These are phyloP conservation scores for Globisporangium sylvaticum DNA, from an alignment of 352 stramenopile species.

Conservation along the genomic window DNA sequence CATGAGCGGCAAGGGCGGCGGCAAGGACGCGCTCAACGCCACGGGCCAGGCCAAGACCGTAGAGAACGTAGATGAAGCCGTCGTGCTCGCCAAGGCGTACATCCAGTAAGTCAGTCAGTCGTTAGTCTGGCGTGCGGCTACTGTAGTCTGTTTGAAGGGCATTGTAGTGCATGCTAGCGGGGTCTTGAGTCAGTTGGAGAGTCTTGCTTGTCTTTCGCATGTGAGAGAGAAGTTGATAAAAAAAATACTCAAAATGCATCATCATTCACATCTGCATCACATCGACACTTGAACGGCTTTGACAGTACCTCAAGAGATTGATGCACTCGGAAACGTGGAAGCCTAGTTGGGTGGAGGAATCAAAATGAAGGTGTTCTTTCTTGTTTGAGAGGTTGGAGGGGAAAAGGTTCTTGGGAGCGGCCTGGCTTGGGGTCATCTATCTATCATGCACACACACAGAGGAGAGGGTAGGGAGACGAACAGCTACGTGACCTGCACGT, in stretches of 20 bases:
- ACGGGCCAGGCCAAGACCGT: conserved; percentile 79
- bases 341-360: not conserved
- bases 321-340: too few species aligned
- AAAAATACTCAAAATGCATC: not conserved
- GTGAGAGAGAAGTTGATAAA: not conserved
- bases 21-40: conserved; percentile 84
- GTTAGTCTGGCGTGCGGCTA: too few species aligned
- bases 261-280: not conserved
- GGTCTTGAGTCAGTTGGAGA: not conserved
- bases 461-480: not conserved
- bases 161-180: not conserved
- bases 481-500: conserved; percentile 39
- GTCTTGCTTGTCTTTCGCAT: not conserved
- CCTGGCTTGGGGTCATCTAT: not conserved
- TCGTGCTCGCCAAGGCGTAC: conserved; percentile 63
- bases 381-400: not conserved
- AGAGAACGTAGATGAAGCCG: conserved; percentile 63
- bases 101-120: conserved; percentile 34
- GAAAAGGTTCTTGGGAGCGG: not conserved
- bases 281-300: not conserved
- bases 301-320: too few species aligned
- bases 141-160: not conserved
- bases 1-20: conserved; percentile 94
- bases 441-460: not conserved
- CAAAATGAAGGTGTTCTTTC: not conserved